phyloP scores from a whole-genome alignment of 2,329 filamentous ascomycete genomes.

The Epichloe brachyelytri region DNA sequence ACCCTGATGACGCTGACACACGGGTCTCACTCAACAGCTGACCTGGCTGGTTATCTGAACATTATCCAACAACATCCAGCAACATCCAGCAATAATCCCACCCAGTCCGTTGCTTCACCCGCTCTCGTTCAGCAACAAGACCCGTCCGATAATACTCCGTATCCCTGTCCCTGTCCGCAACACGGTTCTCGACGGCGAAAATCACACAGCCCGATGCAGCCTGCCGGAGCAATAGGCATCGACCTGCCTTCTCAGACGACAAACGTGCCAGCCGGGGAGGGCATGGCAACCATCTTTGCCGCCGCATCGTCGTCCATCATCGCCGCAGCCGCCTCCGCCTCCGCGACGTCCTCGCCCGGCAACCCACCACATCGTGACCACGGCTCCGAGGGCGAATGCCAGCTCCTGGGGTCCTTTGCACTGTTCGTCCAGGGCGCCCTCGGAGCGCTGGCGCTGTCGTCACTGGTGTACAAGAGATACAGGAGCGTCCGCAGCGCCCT shows the following conservation, averaged over 20 bases:
- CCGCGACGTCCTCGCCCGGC: conserved; percentile 13
- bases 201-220: conserved; percentile 2
- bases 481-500: conserved; percentile 83
- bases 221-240: conserved; percentile 5
- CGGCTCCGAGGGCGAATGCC: conserved; percentile 61
- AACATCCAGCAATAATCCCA: too few species aligned
- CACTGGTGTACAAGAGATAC: conserved; percentile 88
- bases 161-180: neutral
- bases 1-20: too few species aligned
- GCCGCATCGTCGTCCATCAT: conserved; percentile 8
- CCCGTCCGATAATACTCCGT: too few species aligned
- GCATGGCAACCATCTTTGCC: conserved; percentile 7
- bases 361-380: conserved; percentile 18
- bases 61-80: too few species aligned
- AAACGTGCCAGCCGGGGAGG: conserved; percentile 1
- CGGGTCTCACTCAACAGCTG: too few species aligned
- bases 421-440: conserved; percentile 80
- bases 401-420: conserved; percentile 80
- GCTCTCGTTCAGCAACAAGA: too few species aligned
- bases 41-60: too few species aligned
- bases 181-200: neutral
- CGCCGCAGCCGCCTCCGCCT: conserved; percentile 16
- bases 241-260: conserved; percentile 8
- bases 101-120: too few species aligned
- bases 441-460: conserved; percentile 68